A percentile compares a stretch with the other conserved stretches of the same genome.
Conservation (phyloP, 2,329 filamentous ascomycete species). For the Alternaria sp. region DNA sequence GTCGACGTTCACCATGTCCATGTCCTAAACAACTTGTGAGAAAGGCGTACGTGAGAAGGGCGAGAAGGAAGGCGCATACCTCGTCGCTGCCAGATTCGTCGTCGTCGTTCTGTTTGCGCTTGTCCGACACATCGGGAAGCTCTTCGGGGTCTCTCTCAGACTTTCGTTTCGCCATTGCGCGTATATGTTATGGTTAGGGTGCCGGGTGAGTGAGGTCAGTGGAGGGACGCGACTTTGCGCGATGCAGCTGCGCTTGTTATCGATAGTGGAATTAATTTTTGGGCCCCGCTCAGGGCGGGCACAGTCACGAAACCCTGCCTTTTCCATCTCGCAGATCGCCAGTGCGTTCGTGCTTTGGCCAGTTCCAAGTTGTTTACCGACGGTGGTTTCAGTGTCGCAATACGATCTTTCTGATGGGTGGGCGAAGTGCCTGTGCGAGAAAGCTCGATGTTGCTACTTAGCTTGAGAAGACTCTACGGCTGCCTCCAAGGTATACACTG, state of each 20-base stretch:
- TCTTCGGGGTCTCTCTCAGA: conserved; percentile 46
- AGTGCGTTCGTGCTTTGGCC: not conserved
- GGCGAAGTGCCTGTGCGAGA: not conserved
- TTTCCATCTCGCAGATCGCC: not conserved
- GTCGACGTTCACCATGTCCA: conserved; percentile 91
- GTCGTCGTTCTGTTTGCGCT: conserved; percentile 41
- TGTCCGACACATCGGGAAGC: conserved; percentile 48
- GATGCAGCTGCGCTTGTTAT: conserved; percentile 7
- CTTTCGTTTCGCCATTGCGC: conserved; percentile 51
- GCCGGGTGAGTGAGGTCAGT: conserved; percentile 6
- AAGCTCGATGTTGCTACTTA: not conserved
- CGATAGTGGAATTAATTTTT: conserved; percentile 20
- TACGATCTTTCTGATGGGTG: not conserved
- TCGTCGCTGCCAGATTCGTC: conserved; percentile 52
- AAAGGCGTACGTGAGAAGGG: conserved; percentile 13
- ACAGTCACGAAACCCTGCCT: not conserved
- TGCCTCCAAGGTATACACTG: not conserved
- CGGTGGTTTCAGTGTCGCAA: too few species aligned
- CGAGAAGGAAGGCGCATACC: conserved; percentile 33
- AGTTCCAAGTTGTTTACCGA: too few species aligned
- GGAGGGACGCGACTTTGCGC: conserved; percentile 18
- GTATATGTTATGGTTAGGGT: not conserved
- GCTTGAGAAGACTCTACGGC: not conserved
- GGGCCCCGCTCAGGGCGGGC: conserved; percentile 1
- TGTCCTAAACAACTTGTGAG: conserved; percentile 66